Base-by-base conservation (phyloP, 2,329 filamentous ascomycete genomes). In the Lasiodiplodia theobromae region DNA sequence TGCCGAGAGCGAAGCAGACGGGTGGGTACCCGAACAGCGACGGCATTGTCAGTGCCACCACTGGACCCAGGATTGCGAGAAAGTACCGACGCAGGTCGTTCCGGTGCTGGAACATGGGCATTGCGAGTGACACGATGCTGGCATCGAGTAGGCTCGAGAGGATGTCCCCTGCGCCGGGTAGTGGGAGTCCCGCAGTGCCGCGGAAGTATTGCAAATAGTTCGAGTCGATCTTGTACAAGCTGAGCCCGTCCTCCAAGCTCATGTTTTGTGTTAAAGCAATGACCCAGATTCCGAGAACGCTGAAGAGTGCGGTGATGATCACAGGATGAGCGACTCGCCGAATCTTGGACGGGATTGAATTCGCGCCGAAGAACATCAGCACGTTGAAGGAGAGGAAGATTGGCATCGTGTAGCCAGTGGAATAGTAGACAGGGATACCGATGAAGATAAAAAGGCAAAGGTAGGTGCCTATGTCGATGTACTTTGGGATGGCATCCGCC, bases 71-170 rank as follows among this genome's bases (percentile, higher is more conserved):
- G 68, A 89, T 88, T 51, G 84, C 82, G 51, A 83, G 72, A 72
- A 88, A 86, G 66, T 73, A 58, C 14, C 44, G 49, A 14, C 34
- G 5, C 28, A 62, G 34, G 77, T 89, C 86, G 40, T 83, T 80
- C 3, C 87, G 84, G 77, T 88, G 88, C 67, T 85, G 84, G 74
- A 85, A 89, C 86, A 89, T 89, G 0, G 88, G 87, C 25, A 89
- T 77, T 1, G 87, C 87, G 3, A 89, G 82, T 1, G 86, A 82
- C 0, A 89, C 85, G 71, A 89, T 89, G 70, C 82, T 83, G 8
- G 86, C 86, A 73, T 89, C 87, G 25, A 89, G 82, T 4, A 85
- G 75, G 53, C 83, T 86, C 70, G 81, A 77, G 69, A 89, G 84
- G 25, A 89, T 73, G 71, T 89, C 87, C 23, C 86, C 87, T 0